Evolutionary conservation across 371 early-diverging fungal genomes (phyloP), one percentile per base, ranked within the genome.

Genomic region (Mortierella sp.): DNA sequence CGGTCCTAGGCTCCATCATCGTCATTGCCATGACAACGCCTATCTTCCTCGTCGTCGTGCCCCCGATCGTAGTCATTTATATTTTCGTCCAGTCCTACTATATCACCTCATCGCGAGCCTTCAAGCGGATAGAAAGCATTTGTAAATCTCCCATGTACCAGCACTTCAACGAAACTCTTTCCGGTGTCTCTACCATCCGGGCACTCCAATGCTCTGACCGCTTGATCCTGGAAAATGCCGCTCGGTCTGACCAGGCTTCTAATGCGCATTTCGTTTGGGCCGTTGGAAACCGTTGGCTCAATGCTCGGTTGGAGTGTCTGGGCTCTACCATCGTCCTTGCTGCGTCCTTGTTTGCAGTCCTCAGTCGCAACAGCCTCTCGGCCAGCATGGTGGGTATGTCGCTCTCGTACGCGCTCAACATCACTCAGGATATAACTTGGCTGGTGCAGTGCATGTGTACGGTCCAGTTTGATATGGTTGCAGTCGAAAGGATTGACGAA

Each of bases 261-360:
- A 92, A 78, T 72, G 93, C 41, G 83, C 93, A 90, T 2, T 94
- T 90, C 78, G 87, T 89, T n/a, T 88, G 87, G 79, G 78, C 89
- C 71, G 88, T 87, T 3, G 87, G 90, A 7, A 94, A 92, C 81
- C 89, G 94, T 32, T 95, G 96, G 96, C 72, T 96, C 92, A 80
- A 62, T 6, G 79, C 93, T 15, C 92, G 96, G 41, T 86, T 91
- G 6, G 95, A 93, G 19, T 32, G 85, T 0, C 78, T 78, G 3
- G 78, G 71, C 0, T 57, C 78, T 1, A 3, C 66, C 12, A 61
- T 78, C 48, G 71, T 78, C 6, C 51, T 78, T 14, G 66, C 52
- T 0, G 66, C 71, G 4, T 55, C 71, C 0, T 17, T 78, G 11
- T 78, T 78, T 39, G 71, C 78, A 2, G 70, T 70, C 37, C 63